A percentile compares a stretch with the other conserved stretches of the same genome.
Evolutionary conservation across 805 yeast species (phyloP).

Genomic region (Candida anglica): DNA sequence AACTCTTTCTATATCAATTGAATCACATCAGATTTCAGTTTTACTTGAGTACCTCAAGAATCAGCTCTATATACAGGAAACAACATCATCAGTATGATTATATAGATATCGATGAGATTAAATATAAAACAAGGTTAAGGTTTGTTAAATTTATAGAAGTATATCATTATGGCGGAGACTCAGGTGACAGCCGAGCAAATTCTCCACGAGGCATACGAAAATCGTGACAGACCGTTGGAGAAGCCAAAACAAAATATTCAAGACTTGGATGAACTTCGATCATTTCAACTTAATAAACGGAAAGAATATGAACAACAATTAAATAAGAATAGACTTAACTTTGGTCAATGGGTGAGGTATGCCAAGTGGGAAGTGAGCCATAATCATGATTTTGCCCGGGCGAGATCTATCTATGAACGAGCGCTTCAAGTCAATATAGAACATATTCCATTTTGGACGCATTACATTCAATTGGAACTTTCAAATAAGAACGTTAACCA

Average conservation of each 20-base stretch:
- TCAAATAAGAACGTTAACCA: slow-evolving; percentile 73
- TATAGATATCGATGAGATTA: no score
- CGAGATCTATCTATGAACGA: slow-evolving; percentile 84
- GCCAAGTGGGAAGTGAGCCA: slow-evolving; percentile 78
- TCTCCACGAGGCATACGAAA: slow-evolving; percentile 30
- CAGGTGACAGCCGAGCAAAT: slow-evolving; percentile 36
- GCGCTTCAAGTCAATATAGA: slow-evolving; percentile 74
- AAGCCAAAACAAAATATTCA: slow-evolving; percentile 34
- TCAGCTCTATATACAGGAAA: not conserved
- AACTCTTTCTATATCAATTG: no score
- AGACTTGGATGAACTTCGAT: slow-evolving; percentile 78
- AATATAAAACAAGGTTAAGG: no score
- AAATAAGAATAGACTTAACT: slow-evolving; percentile 74
- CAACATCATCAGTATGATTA: not conserved
- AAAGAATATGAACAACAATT: slow-evolving; percentile 84
- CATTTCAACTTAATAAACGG: slow-evolving; percentile 71
- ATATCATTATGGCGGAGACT: not conserved
- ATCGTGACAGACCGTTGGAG: slow-evolving; percentile 18
- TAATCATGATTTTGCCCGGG: slow-evolving; percentile 73
- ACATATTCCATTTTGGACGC: slow-evolving; percentile 80
- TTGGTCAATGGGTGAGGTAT: slow-evolving; percentile 88
- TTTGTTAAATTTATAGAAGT: no score
- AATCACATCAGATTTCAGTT: no score
- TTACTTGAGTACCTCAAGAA: not conserved
- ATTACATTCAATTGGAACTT: slow-evolving; percentile 77